Evolutionary conservation across 495 filamentous ascomycete species (phyloP).

Genomic region (Neurospora tetraspora): DNA sequence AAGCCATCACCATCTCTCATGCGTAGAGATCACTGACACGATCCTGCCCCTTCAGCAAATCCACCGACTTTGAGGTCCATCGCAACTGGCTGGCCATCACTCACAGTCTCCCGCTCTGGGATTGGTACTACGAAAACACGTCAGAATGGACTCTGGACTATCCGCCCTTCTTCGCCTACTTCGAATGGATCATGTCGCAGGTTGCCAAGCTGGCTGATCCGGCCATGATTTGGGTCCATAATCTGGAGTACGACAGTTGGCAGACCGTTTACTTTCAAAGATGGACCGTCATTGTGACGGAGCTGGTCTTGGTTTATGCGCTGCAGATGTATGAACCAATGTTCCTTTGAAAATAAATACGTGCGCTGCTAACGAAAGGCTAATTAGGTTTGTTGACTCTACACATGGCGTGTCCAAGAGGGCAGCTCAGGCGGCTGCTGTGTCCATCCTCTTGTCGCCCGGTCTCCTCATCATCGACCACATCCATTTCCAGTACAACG

Average conservation of each 20-base stretch:
- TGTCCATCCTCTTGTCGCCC: slow-evolving; percentile 85
- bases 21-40: slow-evolving; percentile 1
- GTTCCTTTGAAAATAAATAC: background rate
- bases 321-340: slow-evolving; percentile 51
- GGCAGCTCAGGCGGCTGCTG: slow-evolving; percentile 76
- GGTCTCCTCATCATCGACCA: slow-evolving; percentile 96
- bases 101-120: slow-evolving; percentile 70
- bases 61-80: slow-evolving; percentile 98
- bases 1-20: background rate
- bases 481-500: slow-evolving; percentile 99
- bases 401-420: slow-evolving; percentile 51
- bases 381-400: slow-evolving; percentile 58
- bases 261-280: slow-evolving; percentile 90
- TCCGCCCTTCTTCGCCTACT: slow-evolving; percentile 92
- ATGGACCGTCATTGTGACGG: slow-evolving; percentile 74
- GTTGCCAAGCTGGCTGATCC: slow-evolving; percentile 67
- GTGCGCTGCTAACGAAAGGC: slow-evolving; percentile 9
- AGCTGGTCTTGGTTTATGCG: slow-evolving; percentile 77
- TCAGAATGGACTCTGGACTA: slow-evolving; percentile 99
- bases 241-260: slow-evolving; percentile 79
- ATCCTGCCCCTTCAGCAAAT: slow-evolving; percentile 54
- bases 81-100: slow-evolving; percentile 97
- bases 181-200: slow-evolving; percentile 89
- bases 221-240: slow-evolving; percentile 70
- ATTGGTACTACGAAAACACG: slow-evolving; percentile 96